phyloP scores from a whole-genome alignment of 2,329 filamentous ascomycete genomes.

The Fusarium guadeloupense region DNA sequence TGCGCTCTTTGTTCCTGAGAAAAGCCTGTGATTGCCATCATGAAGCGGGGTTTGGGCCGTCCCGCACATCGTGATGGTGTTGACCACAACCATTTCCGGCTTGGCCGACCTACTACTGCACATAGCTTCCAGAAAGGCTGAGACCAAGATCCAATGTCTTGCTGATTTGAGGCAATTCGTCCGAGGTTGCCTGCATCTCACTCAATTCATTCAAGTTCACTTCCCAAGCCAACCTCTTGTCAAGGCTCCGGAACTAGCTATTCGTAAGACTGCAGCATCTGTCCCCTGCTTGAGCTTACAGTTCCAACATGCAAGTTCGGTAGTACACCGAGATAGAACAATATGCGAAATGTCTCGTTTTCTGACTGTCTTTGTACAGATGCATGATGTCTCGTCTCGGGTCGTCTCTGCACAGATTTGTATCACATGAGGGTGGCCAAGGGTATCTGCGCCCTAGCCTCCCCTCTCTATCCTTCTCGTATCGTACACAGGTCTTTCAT shows the following conservation, averaged over 20 bases:
- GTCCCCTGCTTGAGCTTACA: constrained; percentile 4
- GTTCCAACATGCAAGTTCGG: constrained; percentile 13
- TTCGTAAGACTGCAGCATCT: constrained; percentile 13
- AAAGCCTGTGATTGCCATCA: constrained; percentile 34
- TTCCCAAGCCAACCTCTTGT: background rate
- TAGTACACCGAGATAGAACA: constrained; percentile 1
- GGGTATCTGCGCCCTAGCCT: constrained; percentile 4
- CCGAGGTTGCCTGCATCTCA: constrained; percentile 19
- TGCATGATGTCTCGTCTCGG: no score
- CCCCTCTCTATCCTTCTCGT: constrained; percentile 23
- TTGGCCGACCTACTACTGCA: constrained; percentile 9
- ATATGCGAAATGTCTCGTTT: constrained; percentile 16
- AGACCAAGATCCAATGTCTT: background rate
- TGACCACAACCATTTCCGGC: constrained; percentile 23
- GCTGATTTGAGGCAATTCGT: constrained; percentile 17
- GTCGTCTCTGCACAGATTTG: constrained; percentile 37
- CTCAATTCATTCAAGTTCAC: background rate
- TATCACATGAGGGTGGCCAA: constrained; percentile 26
- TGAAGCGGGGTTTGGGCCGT: constrained; percentile 17
- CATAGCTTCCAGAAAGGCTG: constrained; percentile 11
- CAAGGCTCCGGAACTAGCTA: background rate
- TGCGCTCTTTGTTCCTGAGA: background rate
- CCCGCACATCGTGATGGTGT: constrained; percentile 25
- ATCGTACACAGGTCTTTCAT: constrained; percentile 37
- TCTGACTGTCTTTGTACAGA: no score